Conservation (phyloP, 805 yeast species). For the Kodamaea hsintzibuensis region DNA sequence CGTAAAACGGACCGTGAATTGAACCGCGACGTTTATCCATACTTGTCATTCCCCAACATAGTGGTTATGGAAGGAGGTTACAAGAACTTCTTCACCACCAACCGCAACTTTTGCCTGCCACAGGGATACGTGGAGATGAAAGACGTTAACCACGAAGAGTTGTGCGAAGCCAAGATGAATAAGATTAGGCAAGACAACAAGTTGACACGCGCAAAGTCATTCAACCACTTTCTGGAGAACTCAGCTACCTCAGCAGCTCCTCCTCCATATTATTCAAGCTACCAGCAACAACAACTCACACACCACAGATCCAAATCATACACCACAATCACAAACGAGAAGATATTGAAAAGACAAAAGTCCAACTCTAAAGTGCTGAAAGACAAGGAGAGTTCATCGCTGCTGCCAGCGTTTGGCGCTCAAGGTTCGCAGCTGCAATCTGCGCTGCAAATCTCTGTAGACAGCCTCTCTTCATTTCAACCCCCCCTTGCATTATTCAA, state of each 20-base stretch:
- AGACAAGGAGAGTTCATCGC: background rate
- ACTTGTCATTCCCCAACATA: conserved; percentile 83
- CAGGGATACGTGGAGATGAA: conserved; percentile 86
- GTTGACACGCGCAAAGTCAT: conserved; percentile 41
- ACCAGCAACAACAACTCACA: conserved; percentile 18
- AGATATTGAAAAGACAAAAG: conserved; percentile 34
- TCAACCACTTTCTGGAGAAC: conserved; percentile 16
- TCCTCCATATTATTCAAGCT: conserved; percentile 22
- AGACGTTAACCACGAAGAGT: conserved; percentile 31
- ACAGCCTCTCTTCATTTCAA: conserved; percentile 4
- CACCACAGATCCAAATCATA: conserved; percentile 7
- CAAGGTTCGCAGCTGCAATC: background rate
- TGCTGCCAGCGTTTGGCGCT: background rate
- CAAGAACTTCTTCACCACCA: conserved; percentile 66
- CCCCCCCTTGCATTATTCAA: conserved; percentile 5
- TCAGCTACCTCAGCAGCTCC: background rate
- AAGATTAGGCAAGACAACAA: conserved; percentile 45
- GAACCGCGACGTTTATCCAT: conserved; percentile 77
- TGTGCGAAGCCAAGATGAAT: conserved; percentile 49
- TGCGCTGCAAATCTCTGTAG: background rate
- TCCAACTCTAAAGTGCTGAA: conserved; percentile 16
- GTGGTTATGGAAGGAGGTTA: conserved; percentile 91
- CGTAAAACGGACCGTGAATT: conserved; percentile 78
- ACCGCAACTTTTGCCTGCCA: conserved; percentile 64
- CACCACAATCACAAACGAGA: conserved; percentile 31